Evolutionary conservation across 345 rosid genomes (phyloP).

Genomic region (Gossypium anomalum): DNA sequence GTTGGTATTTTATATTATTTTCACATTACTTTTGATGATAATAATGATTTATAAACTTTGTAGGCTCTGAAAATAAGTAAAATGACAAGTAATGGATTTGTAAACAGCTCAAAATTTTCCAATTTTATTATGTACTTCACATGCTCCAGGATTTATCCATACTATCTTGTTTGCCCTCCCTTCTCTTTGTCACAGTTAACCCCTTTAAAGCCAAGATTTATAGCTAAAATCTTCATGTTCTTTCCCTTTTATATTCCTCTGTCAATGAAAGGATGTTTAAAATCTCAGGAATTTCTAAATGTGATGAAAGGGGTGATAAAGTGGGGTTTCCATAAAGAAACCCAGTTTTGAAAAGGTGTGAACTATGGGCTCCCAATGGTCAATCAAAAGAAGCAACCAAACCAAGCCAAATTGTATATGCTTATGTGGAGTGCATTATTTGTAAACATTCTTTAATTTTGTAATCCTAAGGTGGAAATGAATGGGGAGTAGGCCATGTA

Average conservation of each 20-base stretch:
- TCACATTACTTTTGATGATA: background rate
- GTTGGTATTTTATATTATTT: background rate
- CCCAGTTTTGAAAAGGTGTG: background rate
- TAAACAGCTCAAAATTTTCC: too few relatives aligned
- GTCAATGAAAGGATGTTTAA: too few relatives aligned
- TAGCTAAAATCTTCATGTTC: background rate
- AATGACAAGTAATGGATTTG: too few relatives aligned
- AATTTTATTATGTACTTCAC: background rate
- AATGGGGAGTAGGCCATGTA: conserved; percentile 15
- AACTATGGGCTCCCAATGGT: background rate
- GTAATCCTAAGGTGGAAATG: conserved; percentile 20
- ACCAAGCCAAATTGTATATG: background rate
- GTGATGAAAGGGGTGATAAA: background rate
- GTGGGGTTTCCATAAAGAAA: background rate
- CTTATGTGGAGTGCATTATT: background rate
- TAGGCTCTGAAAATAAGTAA: background rate
- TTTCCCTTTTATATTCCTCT: too few relatives aligned
- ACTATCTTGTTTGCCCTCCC: too few relatives aligned
- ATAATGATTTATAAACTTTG: background rate
- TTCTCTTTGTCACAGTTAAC: background rate
- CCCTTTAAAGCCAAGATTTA: background rate
- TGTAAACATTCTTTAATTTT: background rate
- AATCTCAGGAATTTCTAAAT: background rate
- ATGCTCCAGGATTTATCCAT: background rate
- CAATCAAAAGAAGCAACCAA: conserved; percentile 16